Evolutionary conservation across 768 basidiomycete genomes (phyloP).

Genomic region (Mycena olivaceomarginata): DNA sequence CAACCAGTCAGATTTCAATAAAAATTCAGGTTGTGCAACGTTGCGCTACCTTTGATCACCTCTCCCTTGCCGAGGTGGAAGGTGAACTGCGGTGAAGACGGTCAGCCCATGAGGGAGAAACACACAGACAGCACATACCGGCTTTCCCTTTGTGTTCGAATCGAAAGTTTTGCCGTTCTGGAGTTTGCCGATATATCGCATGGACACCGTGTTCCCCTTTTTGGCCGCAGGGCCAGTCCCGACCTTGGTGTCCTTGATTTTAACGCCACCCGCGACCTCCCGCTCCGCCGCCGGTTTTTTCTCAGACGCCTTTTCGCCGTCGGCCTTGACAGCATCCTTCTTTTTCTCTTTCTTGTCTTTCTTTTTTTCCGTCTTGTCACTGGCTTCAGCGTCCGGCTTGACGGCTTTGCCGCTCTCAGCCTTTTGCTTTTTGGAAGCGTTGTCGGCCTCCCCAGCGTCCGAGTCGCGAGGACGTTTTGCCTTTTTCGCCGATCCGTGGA

Average conservation of each 20-base stretch:
- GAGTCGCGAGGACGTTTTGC: conserved; percentile 85
- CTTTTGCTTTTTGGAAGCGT: conserved; percentile 45
- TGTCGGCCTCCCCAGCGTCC: conserved; percentile 61
- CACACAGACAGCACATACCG: conserved; percentile 68
- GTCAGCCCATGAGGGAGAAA: conserved; percentile 15
- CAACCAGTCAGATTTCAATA: conserved; percentile 15
- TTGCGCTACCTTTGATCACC: conserved; percentile 87
- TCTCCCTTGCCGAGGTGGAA: conserved; percentile 91
- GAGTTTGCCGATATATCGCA: conserved; percentile 97
- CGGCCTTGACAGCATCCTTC: conserved; percentile 68
- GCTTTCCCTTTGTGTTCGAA: conserved; percentile 89
- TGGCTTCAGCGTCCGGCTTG: conserved; percentile 42
- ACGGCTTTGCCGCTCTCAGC: conserved; percentile 44
- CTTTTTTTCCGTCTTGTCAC: conserved; percentile 67
- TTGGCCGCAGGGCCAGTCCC: conserved; percentile 93
- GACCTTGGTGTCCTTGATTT: conserved; percentile 83
- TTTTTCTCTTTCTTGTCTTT: conserved; percentile 87
- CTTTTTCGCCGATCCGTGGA: conserved; percentile 59
- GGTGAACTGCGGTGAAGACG: conserved; percentile 68
- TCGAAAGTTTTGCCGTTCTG: conserved; percentile 86
- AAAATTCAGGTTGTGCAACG: conserved; percentile 35
- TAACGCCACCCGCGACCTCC: conserved; percentile 83
- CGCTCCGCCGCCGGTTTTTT: conserved; percentile 56
- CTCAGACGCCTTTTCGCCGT: conserved; percentile 58
- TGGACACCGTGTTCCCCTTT: conserved; percentile 86